Evolutionary conservation across 139 green algal genomes (phyloP), one percentile per base, ranked within the genome.

Genomic region (Gonium pectorale): DNA sequence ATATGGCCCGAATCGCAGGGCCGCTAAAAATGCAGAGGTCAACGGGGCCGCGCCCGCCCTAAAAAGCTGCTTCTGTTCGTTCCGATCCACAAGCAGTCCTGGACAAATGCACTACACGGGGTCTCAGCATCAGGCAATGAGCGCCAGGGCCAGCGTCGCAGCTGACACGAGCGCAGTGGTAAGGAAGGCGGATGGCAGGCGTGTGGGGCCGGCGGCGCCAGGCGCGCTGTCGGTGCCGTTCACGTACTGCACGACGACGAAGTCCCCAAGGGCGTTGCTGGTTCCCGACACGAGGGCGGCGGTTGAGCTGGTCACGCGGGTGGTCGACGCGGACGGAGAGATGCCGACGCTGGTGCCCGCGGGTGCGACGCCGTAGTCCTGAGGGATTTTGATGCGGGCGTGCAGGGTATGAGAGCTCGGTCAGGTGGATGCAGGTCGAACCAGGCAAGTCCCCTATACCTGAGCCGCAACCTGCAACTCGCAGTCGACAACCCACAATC

Each of bases 171-270:
- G n/a, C n/a, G n/a, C n/a, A n/a, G n/a, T n/a, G n/a, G n/a, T n/a
- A n/a, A n/a, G n/a, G n/a, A n/a, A n/a, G n/a, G n/a, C n/a, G n/a
- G n/a, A n/a, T n/a, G n/a, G n/a, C n/a, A n/a, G n/a, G n/a, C n/a
- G n/a, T n/a, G n/a, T n/a, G n/a, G n/a, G n/a, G n/a, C n/a, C n/a
- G n/a, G n/a, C n/a, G n/a, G n/a, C n/a, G n/a, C n/a, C n/a, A n/a
- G n/a, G n/a, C n/a, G n/a, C n/a, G n/a, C n/a, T n/a, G n/a, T n/a
- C n/a, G n/a, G n/a, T n/a, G n/a, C n/a, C n/a, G n/a, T n/a, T n/a
- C n/a, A n/a, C 52, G 56, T 81, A 81, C 37, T 81, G 54, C 24
- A 81, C 21, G 3, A 81, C 74, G 7, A 81, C 56, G 43, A 81
- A 81, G n/a, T 81, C 74, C 6, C 74, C 74, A 27, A 70, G 2